Evolutionary conservation across 345 rosid genomes (phyloP).

Genomic region (Corchorus capsularis): DNA sequence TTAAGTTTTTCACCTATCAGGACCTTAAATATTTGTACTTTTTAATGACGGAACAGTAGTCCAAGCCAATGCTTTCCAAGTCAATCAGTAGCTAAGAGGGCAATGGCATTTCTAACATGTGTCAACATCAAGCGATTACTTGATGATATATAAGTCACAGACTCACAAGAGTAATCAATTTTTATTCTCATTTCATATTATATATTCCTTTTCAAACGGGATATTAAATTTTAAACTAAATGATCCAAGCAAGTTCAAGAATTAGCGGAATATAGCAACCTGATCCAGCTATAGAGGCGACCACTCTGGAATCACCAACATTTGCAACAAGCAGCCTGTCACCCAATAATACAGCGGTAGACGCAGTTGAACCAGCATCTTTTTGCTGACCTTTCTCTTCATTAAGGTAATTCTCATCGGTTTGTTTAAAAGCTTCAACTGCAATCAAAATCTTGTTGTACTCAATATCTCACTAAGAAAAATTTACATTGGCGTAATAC

Average conservation of each 20-base stretch:
- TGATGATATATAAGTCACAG: not conserved
- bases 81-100: not conserved
- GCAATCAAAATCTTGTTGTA: constrained; percentile 24
- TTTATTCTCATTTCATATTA: not conserved
- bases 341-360: constrained; percentile 54
- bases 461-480: constrained; percentile 4
- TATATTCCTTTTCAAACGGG: constrained; percentile 5
- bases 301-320: constrained; percentile 72
- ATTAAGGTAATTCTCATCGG: constrained; percentile 46
- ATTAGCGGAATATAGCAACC: constrained; percentile 32
- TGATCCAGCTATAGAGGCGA: constrained; percentile 51
- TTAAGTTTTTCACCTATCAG: not conserved
- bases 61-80: constrained; percentile 5
- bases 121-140: not conserved
- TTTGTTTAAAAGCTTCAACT: constrained; percentile 48
- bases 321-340: constrained; percentile 57
- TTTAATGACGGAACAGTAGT: not conserved
- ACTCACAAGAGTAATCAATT: not conserved
- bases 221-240: not conserved
- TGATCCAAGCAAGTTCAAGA: not conserved
- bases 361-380: constrained; percentile 64
- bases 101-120: not conserved
- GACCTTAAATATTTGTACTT: not conserved
- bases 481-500: not conserved
- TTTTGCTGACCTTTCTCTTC: constrained; percentile 44